Evolutionary conservation across 2,329 filamentous ascomycete species (phyloP).

Genomic region (Ilyonectria mors-panacis): DNA sequence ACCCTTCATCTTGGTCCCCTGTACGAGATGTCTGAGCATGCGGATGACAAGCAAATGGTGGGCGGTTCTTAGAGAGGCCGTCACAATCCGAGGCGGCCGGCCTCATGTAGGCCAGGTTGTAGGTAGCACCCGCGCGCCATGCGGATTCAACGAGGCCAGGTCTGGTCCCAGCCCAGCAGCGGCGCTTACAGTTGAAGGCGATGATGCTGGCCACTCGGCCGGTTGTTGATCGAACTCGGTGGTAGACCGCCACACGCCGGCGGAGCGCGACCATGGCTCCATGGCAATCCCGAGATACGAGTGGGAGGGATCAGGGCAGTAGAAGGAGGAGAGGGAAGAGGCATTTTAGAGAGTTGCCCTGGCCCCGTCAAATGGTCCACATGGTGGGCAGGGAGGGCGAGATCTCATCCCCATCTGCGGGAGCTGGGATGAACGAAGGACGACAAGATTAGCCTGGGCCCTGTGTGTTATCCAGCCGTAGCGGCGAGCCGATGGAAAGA

Average conservation of each 20-base stretch:
- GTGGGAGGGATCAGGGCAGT: conserved; percentile 13
- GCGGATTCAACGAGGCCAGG: conserved; percentile 6
- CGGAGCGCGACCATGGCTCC: conserved; percentile 19
- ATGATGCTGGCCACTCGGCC: conserved; percentile 29
- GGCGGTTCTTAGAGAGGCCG: neutral
- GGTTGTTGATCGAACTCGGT: conserved; percentile 25
- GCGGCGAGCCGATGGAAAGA: conserved; percentile 37
- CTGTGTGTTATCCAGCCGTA: conserved; percentile 30
- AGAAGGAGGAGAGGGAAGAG: conserved; percentile 7
- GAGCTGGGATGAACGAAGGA: conserved; percentile 37
- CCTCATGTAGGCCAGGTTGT: conserved; percentile 4
- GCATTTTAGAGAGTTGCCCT: conserved; percentile 21
- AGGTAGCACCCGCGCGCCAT: neutral
- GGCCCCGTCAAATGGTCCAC: conserved; percentile 26
- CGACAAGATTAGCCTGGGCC: conserved; percentile 37
- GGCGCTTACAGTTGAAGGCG: conserved; percentile 6
- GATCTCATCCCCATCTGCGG: conserved; percentile 41
- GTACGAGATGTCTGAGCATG: conserved; percentile 25
- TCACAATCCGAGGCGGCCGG: conserved; percentile 8
- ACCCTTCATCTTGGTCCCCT: conserved; percentile 34
- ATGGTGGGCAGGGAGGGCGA: conserved; percentile 30
- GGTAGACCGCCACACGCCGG: neutral
- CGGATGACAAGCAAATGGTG: conserved; percentile 20
- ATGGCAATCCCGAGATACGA: conserved; percentile 26
- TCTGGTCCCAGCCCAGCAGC: neutral